Evolutionary conservation across 2,329 filamentous ascomycete species (phyloP), one percentile per base, ranked within the genome.

Genomic region (Alternaria novae-zelandiae): DNA sequence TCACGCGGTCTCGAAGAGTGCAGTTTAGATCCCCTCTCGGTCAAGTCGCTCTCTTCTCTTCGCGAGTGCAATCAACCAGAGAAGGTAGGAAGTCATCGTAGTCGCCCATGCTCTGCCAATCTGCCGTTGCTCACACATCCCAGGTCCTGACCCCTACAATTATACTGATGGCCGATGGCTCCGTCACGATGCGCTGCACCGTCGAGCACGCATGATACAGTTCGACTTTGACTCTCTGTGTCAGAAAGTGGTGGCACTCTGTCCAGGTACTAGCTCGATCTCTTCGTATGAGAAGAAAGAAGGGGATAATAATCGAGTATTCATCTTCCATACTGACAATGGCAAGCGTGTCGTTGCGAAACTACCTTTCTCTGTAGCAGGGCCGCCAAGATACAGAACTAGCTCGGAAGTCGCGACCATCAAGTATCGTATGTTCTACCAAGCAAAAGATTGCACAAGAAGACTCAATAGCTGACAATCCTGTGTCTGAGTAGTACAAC

Each of bases 361-460:
- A 67, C 60, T 84, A n/a, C 82, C 81, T 3, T 82, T 80, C 67
- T 59, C 59, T 3, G 47, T 81, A 32, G 79, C 80, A 65, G 82
- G 81, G 10, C 80, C 79, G 9, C 50, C 69, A 44, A 73, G 69
- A 46, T 69, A 82, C 20, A 77, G 73, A 1, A 83, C 80, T 6
- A 74, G 71, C 59, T 83, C 82, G 23, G 81, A 84, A 70, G 81
- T 84, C 66, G 82, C 83, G 26, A 84, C 82, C 1, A 80, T 84
- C 50, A 69, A 70, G 50, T 84, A 81, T 63, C 47, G 81, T 83
- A 73, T 69, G 77, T 70, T 53, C 28, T 61, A 43, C 58, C 23
- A 63, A 57, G n/a, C n/a, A 61, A 6, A 56, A 61, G 54, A 57
- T 32, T 54, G 26, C 11, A 47, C 30, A 41, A 20, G 23, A 28